Base-by-base conservation (phyloP, 1,139 yeast genomes). In the Taphrina flavorubra region DNA sequence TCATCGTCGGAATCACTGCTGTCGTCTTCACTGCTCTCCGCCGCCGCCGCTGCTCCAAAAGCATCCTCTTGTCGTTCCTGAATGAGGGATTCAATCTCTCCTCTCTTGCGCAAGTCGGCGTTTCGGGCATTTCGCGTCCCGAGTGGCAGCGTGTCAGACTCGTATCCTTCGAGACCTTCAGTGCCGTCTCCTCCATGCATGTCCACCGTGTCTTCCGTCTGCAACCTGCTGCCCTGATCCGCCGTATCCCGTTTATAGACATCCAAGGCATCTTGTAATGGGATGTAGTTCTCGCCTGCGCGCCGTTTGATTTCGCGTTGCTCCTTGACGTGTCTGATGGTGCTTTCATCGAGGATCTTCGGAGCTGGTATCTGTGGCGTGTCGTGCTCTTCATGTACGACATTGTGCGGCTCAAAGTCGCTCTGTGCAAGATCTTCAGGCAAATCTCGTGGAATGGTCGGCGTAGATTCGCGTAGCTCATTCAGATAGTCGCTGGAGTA, bases 1-100 rank as follows among this genome's bases (percentile, higher is more conserved):
- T 58, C 62, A 20, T 58, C 62, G 53, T 58, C 62, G 40, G 62
- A 58, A 34, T 58, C 62, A 44, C 40, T 58, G 31, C 42, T 42
- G 7, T 46, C 62, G 7, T 46, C 62, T 14, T 14, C 42, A 11
- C 44, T 46, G 16, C 51, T 39, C 37, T 6, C 1, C 2, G 13
- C 60, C 14, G 7, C 47, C 6, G n/a, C 13, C 3, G 18, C 1
- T 11, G 8, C 39, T 0, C 20, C 16, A 0, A 4, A 25, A 25
- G 31, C 31, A 40, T 56, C 49, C 10, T 20, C 46, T 14, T 31
- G 42, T 8, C 58, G 58, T 16, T 44, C 62, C 14, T 31, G 13
- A 44, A 58, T 58, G 11, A 25, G 51, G 1, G 39, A 0, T 13
- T 42, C 53, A 1, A 58, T 58, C 8, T 36, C 51, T 6, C 6